Percentiles rank a stretch among this genome's conserved stretches.
These are phyloP conservation scores for Pseudevernia furfuracea DNA, from an alignment of 495 filamentous ascomycete genomes.

Conservation along the genomic window DNA sequence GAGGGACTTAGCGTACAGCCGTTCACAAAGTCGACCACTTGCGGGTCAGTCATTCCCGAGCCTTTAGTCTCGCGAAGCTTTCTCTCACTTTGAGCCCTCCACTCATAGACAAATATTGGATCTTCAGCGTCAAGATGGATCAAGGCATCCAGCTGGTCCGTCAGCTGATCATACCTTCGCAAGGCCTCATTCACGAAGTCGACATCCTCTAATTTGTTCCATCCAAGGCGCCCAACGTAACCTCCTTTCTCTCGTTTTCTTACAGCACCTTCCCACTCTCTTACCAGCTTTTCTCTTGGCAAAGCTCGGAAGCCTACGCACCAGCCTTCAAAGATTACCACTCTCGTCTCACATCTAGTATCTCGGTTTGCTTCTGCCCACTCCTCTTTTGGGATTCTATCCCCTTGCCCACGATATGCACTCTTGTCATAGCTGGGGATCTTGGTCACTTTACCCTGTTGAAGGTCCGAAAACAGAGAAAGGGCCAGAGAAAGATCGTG, in stretches of 20 bases:
- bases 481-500: slow-evolving; percentile 67
- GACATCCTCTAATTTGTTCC: slow-evolving; percentile 59
- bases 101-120: slow-evolving; percentile 71
- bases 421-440: slow-evolving; percentile 83
- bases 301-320: slow-evolving; percentile 75
- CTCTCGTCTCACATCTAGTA: slow-evolving; percentile 42
- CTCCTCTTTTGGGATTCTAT: slow-evolving; percentile 52
- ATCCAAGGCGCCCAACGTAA: slow-evolving; percentile 44
- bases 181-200: slow-evolving; percentile 65
- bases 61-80: slow-evolving; percentile 56
- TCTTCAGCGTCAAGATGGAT: slow-evolving; percentile 84
- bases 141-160: slow-evolving; percentile 67
- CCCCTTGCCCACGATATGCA: slow-evolving; percentile 66
- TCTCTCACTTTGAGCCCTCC: slow-evolving; percentile 77
- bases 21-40: slow-evolving; percentile 59
- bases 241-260: slow-evolving; percentile 35
- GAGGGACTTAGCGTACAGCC: slow-evolving; percentile 32
- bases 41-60: slow-evolving; percentile 68
- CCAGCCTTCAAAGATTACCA: slow-evolving; percentile 87
- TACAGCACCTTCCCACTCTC: slow-evolving; percentile 50
- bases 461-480: slow-evolving; percentile 55
- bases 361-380: slow-evolving; percentile 60
- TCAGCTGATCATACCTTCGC: slow-evolving; percentile 61
- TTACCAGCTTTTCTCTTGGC: slow-evolving; percentile 43
- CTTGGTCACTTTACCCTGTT: slow-evolving; percentile 42